Percentiles rank a stretch among this genome's conserved stretches.
These are phyloP conservation scores for Russula foetens DNA, from an alignment of 768 basidiomycete genomes.

Conservation along the genomic window DNA sequence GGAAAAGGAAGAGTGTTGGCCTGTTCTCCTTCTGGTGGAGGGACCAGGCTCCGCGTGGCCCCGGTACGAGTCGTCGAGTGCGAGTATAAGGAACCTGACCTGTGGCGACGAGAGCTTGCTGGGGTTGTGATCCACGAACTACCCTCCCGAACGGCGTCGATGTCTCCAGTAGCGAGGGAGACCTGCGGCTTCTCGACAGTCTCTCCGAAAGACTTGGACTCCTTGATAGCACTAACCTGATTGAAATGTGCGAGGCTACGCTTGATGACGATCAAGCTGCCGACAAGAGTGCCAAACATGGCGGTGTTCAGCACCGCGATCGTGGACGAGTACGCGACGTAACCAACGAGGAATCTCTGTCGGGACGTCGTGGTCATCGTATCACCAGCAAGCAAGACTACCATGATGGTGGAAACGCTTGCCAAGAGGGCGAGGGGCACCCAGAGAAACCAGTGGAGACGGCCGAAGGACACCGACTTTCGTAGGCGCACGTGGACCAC, in stretches of 20 bases:
- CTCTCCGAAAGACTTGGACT: conserved; percentile 31
- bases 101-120: conserved; percentile 36
- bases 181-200: conserved; percentile 48
- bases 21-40: conserved; percentile 21
- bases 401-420: conserved; percentile 48
- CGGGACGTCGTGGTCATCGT: conserved; percentile 32
- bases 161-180: conserved; percentile 63
- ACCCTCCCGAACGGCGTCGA: conserved; percentile 65
- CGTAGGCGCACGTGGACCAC: conserved; percentile 65
- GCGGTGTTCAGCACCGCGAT: conserved; percentile 45
- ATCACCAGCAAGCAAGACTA: conserved; percentile 45
- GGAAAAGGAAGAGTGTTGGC: conserved; percentile 44
- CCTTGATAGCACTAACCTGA: conserved; percentile 30
- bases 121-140: conserved; percentile 77
- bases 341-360: conserved; percentile 47
- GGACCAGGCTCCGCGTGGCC: conserved; percentile 29
- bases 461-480: conserved; percentile 59
- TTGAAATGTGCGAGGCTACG: conserved; percentile 51
- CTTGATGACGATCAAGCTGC: conserved; percentile 57
- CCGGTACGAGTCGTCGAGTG: conserved; percentile 61
- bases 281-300: conserved; percentile 50
- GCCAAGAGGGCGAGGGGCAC: conserved; percentile 50
- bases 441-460: conserved; percentile 70
- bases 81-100: conserved; percentile 51
- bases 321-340: conserved; percentile 48